Conservation (phyloP, 192 early-diverging fungal species). For the Gonapodya sp. region DNA sequence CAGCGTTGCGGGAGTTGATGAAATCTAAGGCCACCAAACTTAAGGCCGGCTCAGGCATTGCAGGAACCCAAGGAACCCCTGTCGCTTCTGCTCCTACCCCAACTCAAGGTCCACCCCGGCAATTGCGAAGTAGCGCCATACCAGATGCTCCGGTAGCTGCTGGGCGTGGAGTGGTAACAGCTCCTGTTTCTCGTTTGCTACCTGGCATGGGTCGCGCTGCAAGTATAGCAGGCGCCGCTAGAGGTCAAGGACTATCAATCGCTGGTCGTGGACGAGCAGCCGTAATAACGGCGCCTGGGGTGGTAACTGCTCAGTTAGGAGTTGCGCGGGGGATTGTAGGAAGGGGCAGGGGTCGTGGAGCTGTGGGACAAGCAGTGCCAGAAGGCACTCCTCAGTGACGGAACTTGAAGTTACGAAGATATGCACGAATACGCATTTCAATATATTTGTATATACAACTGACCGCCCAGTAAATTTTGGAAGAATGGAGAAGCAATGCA, state of each 20-base stretch:
- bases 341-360: not conserved
- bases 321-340: not conserved
- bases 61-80: no score
- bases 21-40: not conserved
- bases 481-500: not conserved
- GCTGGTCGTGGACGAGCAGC: not conserved
- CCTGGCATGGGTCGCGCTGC: not conserved
- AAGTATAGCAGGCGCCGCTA: not conserved
- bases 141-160: no score
- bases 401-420: not conserved
- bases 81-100: no score
- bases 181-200: no score
- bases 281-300: not conserved
- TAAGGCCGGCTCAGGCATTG: not conserved
- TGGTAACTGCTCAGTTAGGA: not conserved
- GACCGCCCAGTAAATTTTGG: not conserved
- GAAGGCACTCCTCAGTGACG: not conserved
- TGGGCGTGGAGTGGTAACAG: no score
- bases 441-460: not conserved
- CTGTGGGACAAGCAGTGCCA: not conserved
- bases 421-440: no score
- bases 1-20: not conserved
- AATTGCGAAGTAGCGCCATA: no score
- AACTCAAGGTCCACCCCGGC: no score
- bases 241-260: not conserved